Percentiles rank a stretch among this genome's conserved stretches.
Conservation (phyloP, 2,329 filamentous ascomycete genomes). For the Phyllosticta paracitricarpa region DNA sequence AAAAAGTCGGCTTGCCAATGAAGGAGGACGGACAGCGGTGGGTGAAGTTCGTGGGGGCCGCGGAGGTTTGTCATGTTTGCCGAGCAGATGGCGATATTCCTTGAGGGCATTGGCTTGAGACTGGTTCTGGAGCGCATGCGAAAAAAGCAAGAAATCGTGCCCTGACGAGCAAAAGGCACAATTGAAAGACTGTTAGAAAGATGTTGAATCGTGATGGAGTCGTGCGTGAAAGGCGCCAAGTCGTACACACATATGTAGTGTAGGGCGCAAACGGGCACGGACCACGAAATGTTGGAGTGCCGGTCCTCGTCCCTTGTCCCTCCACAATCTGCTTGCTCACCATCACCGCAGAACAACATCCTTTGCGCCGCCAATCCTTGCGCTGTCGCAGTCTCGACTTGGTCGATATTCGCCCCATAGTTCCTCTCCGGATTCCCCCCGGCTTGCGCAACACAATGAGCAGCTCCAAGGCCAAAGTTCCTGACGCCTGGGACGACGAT, state of each 20-base stretch:
- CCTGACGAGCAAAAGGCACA: no score
- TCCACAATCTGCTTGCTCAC: background rate
- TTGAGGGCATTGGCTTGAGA: no score
- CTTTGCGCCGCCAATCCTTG: background rate
- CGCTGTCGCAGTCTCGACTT: background rate
- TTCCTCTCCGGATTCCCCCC: background rate
- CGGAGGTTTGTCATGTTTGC: background rate
- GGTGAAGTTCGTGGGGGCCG: background rate
- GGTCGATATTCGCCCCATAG: background rate
- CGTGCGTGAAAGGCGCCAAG: background rate
- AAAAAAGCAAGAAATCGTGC: no score
- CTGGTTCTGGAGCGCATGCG: no score
- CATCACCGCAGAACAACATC: background rate
- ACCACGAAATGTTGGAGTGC: background rate
- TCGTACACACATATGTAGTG: background rate
- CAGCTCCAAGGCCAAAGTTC: background rate
- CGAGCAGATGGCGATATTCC: no score
- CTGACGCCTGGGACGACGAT: conserved; percentile 77
- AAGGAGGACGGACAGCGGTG: background rate
- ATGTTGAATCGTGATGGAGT: background rate
- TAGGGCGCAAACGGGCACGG: background rate
- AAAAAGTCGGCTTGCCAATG: background rate
- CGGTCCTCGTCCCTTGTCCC: background rate
- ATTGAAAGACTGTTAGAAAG: no score
- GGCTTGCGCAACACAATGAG: background rate